These are phyloP conservation scores for Candida maesae DNA, from an alignment of 805 yeast genomes.

Conservation along the genomic window DNA sequence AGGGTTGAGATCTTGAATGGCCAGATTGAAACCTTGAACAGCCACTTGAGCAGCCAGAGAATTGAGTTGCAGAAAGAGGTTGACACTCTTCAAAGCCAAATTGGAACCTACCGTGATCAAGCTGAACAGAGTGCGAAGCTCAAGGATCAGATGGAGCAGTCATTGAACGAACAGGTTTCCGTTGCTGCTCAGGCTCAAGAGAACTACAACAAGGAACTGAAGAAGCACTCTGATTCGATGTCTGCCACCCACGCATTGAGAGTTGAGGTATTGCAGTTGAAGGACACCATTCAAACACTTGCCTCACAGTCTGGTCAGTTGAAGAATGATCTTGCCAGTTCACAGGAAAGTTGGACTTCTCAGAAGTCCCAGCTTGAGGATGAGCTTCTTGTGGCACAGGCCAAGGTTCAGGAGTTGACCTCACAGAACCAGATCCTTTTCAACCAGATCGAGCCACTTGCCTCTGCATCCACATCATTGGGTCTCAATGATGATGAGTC, in stretches of 20 bases:
- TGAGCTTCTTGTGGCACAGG: slow-evolving; percentile 42
- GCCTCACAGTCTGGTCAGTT: slow-evolving; percentile 30
- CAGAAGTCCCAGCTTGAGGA: slow-evolving; percentile 42
- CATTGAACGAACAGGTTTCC: slow-evolving; percentile 41
- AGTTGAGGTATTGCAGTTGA: slow-evolving; percentile 31
- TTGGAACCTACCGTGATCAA: slow-evolving; percentile 18
- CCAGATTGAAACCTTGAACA: slow-evolving; percentile 29
- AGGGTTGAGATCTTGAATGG: slow-evolving; percentile 28
- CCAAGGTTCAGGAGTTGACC: slow-evolving; percentile 50
- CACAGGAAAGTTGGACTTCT: slow-evolving; percentile 43
- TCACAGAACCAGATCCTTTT: slow-evolving; percentile 67
- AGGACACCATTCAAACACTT: slow-evolving; percentile 26
- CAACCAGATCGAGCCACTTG: slow-evolving; percentile 56
- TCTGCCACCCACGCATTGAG: slow-evolving; percentile 39
- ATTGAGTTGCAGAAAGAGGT: slow-evolving; percentile 23
- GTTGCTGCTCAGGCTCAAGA: slow-evolving; percentile 47
- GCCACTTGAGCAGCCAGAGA: slow-evolving; percentile 30
- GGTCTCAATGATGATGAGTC: slow-evolving; percentile 15
- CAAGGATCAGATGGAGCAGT: slow-evolving; percentile 38
- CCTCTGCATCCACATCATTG: slow-evolving; percentile 2
- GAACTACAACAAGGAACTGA: slow-evolving; percentile 53
- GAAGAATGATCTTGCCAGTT: slow-evolving; percentile 30
- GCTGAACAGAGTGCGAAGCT: slow-evolving; percentile 26
- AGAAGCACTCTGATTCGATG: slow-evolving; percentile 50
- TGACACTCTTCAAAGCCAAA: slow-evolving; percentile 16